Evolutionary conservation across 1,284 basidiomycete species (phyloP), one percentile per base, ranked within the genome.

Genomic region (Sanghuangporus baumii): DNA sequence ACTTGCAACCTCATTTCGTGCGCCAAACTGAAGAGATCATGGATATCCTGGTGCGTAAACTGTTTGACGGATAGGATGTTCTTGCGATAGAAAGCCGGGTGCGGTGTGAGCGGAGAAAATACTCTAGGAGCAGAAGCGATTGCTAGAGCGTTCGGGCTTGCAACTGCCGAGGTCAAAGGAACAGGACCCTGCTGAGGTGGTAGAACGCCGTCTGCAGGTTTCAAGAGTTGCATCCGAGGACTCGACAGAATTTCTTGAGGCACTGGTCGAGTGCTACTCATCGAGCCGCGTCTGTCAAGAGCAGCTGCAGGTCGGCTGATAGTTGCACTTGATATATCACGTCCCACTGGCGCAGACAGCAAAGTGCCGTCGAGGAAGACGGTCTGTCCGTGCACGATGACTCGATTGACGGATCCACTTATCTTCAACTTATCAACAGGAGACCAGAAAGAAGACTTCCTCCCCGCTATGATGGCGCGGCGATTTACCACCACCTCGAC

Each of bases 1-100:
- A 98, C 95, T 72, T 95, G 92, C 40, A 93, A 82, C 59, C 94
- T 89, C 94, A 99, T 96, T 77, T 99, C 97, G 69, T 94, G 91
- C 1, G 97, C 96, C 55, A 98, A 80, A 63, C 93, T 89, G 80
- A 99, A 99, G 48, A 99, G 85, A 65, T 93, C 90, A 74, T 99
- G 93, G 62, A 98, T 81, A 71, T 99, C 96, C 55, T 89, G 86
- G 66, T 94, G 88, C 48, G 81, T 87, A 75, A 99, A 96, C 72
- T 98, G 95, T 74, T 94, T 96, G 67, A 98, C 96, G 0, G 93
- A 89, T 16, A 99, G 84, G 66, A 99, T 96, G 75, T 98, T 94
- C 57, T 94, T 88, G 62, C 94, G 85, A 67, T 89, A 78, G 84
- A 93, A 89, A 26, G 91, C 82, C 5, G 88, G 86, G 68, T 88